Evolutionary conservation across 2,329 filamentous ascomycete genomes (phyloP).

Genomic region (Fusarium nurragi): DNA sequence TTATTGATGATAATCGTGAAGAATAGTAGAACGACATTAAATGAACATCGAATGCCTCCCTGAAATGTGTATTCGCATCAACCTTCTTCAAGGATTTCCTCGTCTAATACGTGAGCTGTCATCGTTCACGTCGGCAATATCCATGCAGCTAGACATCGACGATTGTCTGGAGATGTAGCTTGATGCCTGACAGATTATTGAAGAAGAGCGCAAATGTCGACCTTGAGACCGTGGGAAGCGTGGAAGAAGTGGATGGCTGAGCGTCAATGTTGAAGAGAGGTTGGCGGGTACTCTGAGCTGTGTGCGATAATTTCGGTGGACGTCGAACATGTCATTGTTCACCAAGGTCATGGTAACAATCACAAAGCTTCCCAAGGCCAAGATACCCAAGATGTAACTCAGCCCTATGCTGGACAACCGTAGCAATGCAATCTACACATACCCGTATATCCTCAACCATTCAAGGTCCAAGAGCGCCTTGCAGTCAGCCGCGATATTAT

Average conservation of each 20-base stretch:
- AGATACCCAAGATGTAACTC: not conserved
- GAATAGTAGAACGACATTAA: too few relatives aligned
- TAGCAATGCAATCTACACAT: not conserved
- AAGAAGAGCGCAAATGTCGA: not conserved
- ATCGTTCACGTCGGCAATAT: not conserved
- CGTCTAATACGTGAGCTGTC: not conserved
- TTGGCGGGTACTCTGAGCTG: not conserved
- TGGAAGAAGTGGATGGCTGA: not conserved
- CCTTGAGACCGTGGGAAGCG: not conserved
- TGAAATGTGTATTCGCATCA: not conserved
- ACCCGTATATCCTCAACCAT: not conserved
- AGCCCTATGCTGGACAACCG: slow-evolving; percentile 6
- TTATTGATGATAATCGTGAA: not conserved
- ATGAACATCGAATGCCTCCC: not conserved
- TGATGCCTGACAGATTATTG: not conserved
- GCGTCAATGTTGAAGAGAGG: not conserved
- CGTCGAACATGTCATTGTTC: not conserved
- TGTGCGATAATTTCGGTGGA: not conserved
- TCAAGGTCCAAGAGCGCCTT: slow-evolving; percentile 1
- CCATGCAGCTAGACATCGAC: not conserved
- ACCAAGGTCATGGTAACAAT: not conserved
- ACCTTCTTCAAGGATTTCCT: not conserved
- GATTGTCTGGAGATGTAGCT: not conserved
- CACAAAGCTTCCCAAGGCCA: not conserved
- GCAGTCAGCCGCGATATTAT: not conserved